Base-by-base conservation (phyloP, 179 eudicot species). In the Spergularia azorica region DNA sequence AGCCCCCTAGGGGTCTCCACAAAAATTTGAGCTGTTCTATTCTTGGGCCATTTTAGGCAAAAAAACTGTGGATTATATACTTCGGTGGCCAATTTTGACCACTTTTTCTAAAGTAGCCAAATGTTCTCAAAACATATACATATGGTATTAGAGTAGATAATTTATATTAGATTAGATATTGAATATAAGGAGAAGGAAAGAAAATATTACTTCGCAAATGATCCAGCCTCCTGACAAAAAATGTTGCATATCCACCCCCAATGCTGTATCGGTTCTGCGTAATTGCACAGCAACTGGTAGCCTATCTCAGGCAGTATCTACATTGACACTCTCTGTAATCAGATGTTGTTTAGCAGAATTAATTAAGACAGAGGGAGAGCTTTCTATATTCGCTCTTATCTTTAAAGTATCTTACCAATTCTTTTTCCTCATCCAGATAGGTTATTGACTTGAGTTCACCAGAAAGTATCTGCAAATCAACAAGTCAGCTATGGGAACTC, bases 161-260 rank as follows among this genome's bases (percentile, higher is more conserved):
- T 26, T 26, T 26, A 26, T 26, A 26, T 26, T 26, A 26, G 32
- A 26, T 26, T 26, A 26, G 32, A 26, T 26, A 26, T 26, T 26
- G 32, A 26, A 26, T 26, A 26, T 26, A 59, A 32, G 6, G 55
- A 38, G 59, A 12, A 17, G 43, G 46, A 55, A 0, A 55, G 6
- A 32, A 69, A 71, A 64, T 39, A 67, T 88, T 94, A 96, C 99
- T 82, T 96, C 71, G 88, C 76, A 73, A 96, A 96, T 63, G 97
- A 85, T 70, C 70, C 84, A 63, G 93, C 81, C 62, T 79, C 89
- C 80, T 74, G 88, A 76, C 83, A 63, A 85, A 86, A 87, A 79
- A 89, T 83, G 83, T 90, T 92, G 90, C 96, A 96, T 82, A 89
- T 89, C 99, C 99, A 96, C 80, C 99, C 99, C 99, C 99, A 96